Conservation (phyloP, 441 rosid species). For the Geranium incanum region DNA sequence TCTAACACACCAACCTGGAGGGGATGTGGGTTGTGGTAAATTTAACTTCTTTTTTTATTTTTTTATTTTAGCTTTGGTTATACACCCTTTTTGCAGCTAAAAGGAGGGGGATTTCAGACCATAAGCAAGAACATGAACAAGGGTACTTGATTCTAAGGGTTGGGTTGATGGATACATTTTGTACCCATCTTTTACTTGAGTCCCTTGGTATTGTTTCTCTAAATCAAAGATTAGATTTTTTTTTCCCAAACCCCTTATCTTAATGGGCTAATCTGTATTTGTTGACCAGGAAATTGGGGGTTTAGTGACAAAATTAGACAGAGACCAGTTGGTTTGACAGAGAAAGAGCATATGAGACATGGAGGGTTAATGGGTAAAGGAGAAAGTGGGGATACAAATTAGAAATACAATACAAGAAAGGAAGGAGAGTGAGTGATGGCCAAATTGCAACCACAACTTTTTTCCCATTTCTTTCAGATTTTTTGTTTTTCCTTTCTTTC, state of each 20-base stretch:
- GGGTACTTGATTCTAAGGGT: not conserved
- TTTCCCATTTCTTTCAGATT: not conserved
- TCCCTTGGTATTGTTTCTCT: not conserved
- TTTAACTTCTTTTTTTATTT: not conserved
- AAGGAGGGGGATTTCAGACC: not conserved
- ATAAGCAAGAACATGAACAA: not conserved
- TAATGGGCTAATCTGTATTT: not conserved
- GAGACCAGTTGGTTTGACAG: conserved; percentile 5
- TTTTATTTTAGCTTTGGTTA: not conserved
- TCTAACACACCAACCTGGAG: not conserved
- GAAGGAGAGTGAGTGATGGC: not conserved
- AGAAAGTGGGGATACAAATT: not conserved
- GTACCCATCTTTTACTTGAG: not conserved
- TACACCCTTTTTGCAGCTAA: not conserved
- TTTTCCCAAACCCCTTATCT: not conserved
- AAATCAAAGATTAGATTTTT: not conserved
- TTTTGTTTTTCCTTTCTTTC: not conserved
- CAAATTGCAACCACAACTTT: conserved; percentile 6
- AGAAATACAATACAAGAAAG: not conserved
- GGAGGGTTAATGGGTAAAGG: not conserved
- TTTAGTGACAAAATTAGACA: not conserved
- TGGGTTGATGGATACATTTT: not conserved
- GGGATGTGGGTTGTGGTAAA: not conserved
- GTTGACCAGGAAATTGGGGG: not conserved
- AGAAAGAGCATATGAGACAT: not conserved